Evolutionary conservation across 2,329 filamentous ascomycete genomes (phyloP), one percentile per base, ranked within the genome.

Genomic region (Pseudogymnoascus sp.): DNA sequence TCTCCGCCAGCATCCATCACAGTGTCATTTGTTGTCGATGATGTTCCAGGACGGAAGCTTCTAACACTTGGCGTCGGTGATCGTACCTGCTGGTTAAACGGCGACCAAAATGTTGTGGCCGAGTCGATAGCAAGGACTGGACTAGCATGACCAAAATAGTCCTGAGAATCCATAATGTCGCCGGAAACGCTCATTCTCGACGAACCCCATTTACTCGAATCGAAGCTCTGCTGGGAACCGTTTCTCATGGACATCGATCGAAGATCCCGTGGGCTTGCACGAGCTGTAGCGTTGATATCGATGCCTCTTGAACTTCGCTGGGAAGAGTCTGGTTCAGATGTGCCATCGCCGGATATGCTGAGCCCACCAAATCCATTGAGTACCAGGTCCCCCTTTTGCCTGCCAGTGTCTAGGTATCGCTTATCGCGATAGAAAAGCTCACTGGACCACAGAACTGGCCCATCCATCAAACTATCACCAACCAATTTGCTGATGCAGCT

Each of bases 381-480:
- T 63, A 76, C 76, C 1, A 77, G 66, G 60, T 79, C 77, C 2
- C 76, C 76, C 61, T 77, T 78, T 63, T 77, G 76, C 12, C 75
- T 72, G 10, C 76, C 77, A 61, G 74, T 75, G 62, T 79, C 77
- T 45, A 71, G 58, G 18, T 77, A 71, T 39, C 81, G 78, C 63
- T 88, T 86, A 67, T 96, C 92, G 19, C 88, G 82, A 61, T 86
- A 82, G 70, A 90, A 97, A 0, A 99, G 78, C 61, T 95, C 88
- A 68, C 91, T 96, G 0, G 91, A 91, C 91, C 91, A 96, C 2
- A 97, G 76, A 0, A 95, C 89, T 0, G 92, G 91, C 0, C 89
- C 89, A 35, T 95, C 89, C 62, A 88, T 79, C 63, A 95, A 85
- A 48, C 84, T 90, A 62, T 95, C 89, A 26, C 90, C 90, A 28